Conservation (phyloP, 257 asterid species). For the Ehretia macrophylla region DNA sequence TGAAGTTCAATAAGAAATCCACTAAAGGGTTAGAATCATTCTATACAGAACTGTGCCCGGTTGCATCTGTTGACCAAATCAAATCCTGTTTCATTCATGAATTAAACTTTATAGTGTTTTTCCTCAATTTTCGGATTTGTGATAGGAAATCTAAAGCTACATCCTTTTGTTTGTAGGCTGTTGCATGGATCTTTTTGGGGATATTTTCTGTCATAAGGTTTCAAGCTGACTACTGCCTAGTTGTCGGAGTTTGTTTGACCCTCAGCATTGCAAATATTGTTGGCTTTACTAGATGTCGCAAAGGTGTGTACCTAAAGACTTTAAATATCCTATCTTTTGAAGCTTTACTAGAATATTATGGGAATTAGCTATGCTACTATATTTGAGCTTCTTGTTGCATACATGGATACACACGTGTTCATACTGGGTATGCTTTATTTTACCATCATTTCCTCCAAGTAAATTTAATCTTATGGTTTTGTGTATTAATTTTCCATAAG, state of each 20-base stretch:
- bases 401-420: too few relatives aligned
- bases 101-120: not conserved
- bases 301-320: slow-evolving; percentile 47
- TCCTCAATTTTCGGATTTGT: not conserved
- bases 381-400: too few relatives aligned
- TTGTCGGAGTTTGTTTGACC: slow-evolving; percentile 96
- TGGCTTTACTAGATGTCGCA: slow-evolving; percentile 94
- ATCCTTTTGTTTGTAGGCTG: slow-evolving; percentile 55
- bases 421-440: too few relatives aligned
- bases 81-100: not conserved
- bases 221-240: slow-evolving; percentile 94
- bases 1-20: too few relatives aligned
- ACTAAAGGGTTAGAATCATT: too few relatives aligned
- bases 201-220: slow-evolving; percentile 83
- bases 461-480: too few relatives aligned
- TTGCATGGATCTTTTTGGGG: slow-evolving; percentile 72
- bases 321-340: not conserved
- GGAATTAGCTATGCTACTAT: not conserved
- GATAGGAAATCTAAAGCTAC: slow-evolving; percentile 7
- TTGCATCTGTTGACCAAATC: too few relatives aligned
- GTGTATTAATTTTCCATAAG: too few relatives aligned
- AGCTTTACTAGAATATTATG: not conserved
- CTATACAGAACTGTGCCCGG: too few relatives aligned
- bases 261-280: slow-evolving; percentile 92
- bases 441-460: too few relatives aligned